Evolutionary conservation across 148 eudicot species (phyloP).

Genomic region (Spergularia bocconei): DNA sequence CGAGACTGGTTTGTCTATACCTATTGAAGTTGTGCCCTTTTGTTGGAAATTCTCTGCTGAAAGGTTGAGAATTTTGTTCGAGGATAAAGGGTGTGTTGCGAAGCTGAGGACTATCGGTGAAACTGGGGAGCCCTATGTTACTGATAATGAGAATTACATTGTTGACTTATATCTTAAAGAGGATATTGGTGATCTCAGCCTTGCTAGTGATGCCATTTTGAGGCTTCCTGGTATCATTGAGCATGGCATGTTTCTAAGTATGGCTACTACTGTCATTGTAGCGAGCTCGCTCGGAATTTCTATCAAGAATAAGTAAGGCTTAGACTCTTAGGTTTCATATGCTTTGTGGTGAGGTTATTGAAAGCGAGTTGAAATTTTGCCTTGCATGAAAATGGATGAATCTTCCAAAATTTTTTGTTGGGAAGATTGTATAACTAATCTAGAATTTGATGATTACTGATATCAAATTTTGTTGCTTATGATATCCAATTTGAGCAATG

Average conservation of each 20-base stretch:
- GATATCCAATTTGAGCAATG: too few relatives aligned
- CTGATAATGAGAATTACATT: constrained; percentile 78
- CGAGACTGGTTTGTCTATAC: constrained; percentile 83
- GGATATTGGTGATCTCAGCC: constrained; percentile 72
- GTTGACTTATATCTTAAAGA: constrained; percentile 73
- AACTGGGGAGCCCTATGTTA: constrained; percentile 50
- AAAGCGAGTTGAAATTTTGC: too few relatives aligned
- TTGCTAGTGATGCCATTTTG: constrained; percentile 67
- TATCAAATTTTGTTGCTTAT: too few relatives aligned
- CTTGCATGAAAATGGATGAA: too few relatives aligned
- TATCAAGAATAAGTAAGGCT: constrained; percentile 45
- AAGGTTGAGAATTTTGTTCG: constrained; percentile 51
- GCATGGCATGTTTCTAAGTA: constrained; percentile 83
- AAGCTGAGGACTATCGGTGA: constrained; percentile 49
- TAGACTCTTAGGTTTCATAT: not conserved
- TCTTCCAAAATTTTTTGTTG: too few relatives aligned
- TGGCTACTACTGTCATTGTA: constrained; percentile 77
- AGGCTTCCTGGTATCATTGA: constrained; percentile 78
- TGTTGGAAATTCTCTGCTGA: constrained; percentile 69
- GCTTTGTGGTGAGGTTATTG: not conserved
- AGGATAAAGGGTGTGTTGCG: constrained; percentile 57
- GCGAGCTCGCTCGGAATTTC: constrained; percentile 70
- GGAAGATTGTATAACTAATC: too few relatives aligned
- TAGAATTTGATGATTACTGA: too few relatives aligned
- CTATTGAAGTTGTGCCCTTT: constrained; percentile 81